Evolutionary conservation across 495 filamentous ascomycete species (phyloP).

Genomic region (Aspergillus bertholletiae): DNA sequence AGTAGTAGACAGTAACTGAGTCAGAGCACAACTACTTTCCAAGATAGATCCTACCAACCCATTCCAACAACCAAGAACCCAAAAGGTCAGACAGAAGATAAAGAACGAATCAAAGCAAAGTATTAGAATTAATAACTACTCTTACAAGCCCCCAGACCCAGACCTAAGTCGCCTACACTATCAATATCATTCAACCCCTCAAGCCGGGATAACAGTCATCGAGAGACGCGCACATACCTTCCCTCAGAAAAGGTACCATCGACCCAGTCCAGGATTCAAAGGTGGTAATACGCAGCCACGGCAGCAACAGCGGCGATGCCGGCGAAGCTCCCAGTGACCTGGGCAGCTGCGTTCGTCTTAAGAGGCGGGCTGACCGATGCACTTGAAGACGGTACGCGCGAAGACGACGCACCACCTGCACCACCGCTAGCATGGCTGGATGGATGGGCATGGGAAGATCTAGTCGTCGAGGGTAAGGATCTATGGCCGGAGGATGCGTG

Average conservation of each 20-base stretch:
- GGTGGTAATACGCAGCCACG: slow-evolving; percentile 28
- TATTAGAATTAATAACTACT: not conserved
- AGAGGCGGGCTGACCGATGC: not conserved
- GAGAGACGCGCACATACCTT: no score
- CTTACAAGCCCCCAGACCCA: not conserved
- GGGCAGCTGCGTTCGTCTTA: slow-evolving; percentile 22
- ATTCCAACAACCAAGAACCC: not conserved
- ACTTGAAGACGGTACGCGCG: not conserved
- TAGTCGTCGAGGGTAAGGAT: not conserved
- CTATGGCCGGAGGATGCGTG: not conserved
- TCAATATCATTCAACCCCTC: no score
- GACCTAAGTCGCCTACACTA: not conserved
- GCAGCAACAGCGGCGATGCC: slow-evolving; percentile 28
- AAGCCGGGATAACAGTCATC: no score
- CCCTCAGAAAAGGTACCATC: no score
- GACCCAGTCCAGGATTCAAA: no score
- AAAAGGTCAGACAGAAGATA: not conserved
- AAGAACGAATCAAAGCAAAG: not conserved
- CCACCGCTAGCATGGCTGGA: no score
- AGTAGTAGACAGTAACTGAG: no score
- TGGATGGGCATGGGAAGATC: not conserved
- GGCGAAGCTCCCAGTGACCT: slow-evolving; percentile 27
- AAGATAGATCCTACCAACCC: no score
- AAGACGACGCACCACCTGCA: not conserved
- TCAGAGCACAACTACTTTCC: not conserved